Evolutionary conservation across 2,329 filamentous ascomycete species (phyloP).

Genomic region (Stachybotrys chartarum): DNA sequence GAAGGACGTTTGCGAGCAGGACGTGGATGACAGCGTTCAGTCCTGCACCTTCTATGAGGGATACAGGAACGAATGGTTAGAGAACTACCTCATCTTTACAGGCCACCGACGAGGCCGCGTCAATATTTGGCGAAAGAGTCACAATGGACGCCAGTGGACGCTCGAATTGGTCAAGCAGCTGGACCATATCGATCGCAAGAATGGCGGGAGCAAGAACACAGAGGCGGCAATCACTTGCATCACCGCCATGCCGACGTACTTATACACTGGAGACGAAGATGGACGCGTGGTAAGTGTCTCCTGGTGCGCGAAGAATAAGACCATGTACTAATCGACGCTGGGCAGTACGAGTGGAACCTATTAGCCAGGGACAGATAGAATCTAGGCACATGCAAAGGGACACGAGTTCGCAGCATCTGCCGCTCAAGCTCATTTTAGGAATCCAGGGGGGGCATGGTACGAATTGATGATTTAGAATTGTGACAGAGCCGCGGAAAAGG

Average conservation of each 20-base stretch:
- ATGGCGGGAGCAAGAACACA: slow-evolving; percentile 49
- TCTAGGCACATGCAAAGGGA: slow-evolving; percentile 15
- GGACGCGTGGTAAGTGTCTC: slow-evolving; percentile 64
- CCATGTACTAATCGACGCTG: slow-evolving; percentile 2
- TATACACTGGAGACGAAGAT: slow-evolving; percentile 93
- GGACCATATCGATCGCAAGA: slow-evolving; percentile 66
- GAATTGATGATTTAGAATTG: not conserved
- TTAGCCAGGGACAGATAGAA: slow-evolving; percentile 50
- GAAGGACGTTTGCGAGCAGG: slow-evolving; percentile 63
- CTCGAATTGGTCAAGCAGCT: slow-evolving; percentile 74
- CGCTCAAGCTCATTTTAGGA: slow-evolving; percentile 8
- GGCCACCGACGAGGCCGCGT: slow-evolving; percentile 80
- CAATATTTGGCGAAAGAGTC: slow-evolving; percentile 63
- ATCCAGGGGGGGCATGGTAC: not conserved
- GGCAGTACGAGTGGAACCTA: slow-evolving; percentile 57
- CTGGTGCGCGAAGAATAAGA: not conserved
- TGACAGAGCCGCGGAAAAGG: not conserved
- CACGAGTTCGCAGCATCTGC: slow-evolving; percentile 9
- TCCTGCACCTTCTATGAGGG: slow-evolving; percentile 92
- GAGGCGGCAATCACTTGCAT: slow-evolving; percentile 79
- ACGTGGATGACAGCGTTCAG: slow-evolving; percentile 67
- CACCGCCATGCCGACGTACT: slow-evolving; percentile 69
- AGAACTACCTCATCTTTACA: slow-evolving; percentile 79
- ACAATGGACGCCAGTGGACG: slow-evolving; percentile 57
- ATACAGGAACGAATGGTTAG: slow-evolving; percentile 82